Conservation (phyloP, 164 flowering plant genomes). For the Akebia trifoliata region DNA sequence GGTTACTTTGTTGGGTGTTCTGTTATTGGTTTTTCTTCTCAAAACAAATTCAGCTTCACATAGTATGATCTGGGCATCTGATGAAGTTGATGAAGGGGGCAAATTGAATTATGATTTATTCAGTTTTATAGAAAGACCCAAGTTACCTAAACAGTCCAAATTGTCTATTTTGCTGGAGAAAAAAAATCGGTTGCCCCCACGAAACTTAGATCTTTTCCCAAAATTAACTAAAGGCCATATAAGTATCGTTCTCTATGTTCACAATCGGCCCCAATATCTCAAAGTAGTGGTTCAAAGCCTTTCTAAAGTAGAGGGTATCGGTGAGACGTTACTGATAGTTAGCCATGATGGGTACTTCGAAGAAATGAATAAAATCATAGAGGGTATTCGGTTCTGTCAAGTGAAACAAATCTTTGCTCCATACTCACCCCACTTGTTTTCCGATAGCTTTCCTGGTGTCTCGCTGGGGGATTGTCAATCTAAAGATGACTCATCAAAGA, state of each 20-base stretch:
- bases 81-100: slow-evolving; percentile 15
- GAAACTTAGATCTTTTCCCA: slow-evolving; percentile 67
- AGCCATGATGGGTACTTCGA: slow-evolving; percentile 92
- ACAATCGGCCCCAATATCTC: slow-evolving; percentile 88
- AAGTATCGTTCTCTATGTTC: slow-evolving; percentile 80
- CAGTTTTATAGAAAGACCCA: slow-evolving; percentile 7
- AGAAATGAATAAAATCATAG: slow-evolving; percentile 73
- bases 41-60: slow-evolving; percentile 29
- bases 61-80: slow-evolving; percentile 5
- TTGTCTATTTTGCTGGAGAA: slow-evolving; percentile 51
- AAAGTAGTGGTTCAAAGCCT: slow-evolving; percentile 63
- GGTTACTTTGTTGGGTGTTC: slow-evolving; percentile 37
- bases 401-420: slow-evolving; percentile 91
- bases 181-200: slow-evolving; percentile 59
- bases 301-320: slow-evolving; percentile 64
- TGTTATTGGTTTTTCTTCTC: slow-evolving; percentile 29
- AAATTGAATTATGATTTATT: background rate
- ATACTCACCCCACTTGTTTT: slow-evolving; percentile 76
- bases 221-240: slow-evolving; percentile 51
- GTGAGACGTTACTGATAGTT: slow-evolving; percentile 71
- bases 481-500: slow-evolving; percentile 48
- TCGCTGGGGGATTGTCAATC: slow-evolving; percentile 57
- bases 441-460: slow-evolving; percentile 71
- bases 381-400: slow-evolving; percentile 74
- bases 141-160: slow-evolving; percentile 49